Evolutionary conservation across 2,329 filamentous ascomycete genomes (phyloP).

Genomic region (Diaporthe aspalathi): DNA sequence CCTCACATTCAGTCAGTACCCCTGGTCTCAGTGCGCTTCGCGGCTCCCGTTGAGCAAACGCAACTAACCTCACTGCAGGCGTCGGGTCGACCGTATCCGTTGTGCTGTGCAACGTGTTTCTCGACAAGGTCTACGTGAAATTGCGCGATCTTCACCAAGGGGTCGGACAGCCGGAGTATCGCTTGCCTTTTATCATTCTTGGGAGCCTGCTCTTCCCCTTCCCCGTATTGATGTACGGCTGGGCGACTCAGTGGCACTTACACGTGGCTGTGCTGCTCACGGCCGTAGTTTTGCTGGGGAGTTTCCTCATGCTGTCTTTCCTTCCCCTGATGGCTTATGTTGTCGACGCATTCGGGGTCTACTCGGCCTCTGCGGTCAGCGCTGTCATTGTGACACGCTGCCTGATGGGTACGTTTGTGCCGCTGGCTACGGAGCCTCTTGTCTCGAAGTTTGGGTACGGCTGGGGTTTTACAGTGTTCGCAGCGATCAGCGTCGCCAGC

Average conservation of each 20-base stretch:
- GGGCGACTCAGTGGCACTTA: constrained; percentile 57
- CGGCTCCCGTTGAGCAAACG: background rate
- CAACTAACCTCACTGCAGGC: constrained; percentile 49
- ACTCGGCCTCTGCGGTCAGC: constrained; percentile 68
- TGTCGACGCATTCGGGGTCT: constrained; percentile 67
- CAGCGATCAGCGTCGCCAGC: constrained; percentile 53
- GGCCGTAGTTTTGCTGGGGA: constrained; percentile 57
- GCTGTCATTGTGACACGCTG: constrained; percentile 66
- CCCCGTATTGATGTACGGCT: constrained; percentile 61
- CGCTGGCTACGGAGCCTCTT: constrained; percentile 61
- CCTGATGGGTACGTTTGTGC: constrained; percentile 67
- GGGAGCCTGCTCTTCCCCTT: constrained; percentile 60
- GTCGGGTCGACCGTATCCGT: constrained; percentile 61
- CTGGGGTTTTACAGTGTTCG: constrained; percentile 61
- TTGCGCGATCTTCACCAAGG: constrained; percentile 55
- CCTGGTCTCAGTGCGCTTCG: too few relatives aligned
- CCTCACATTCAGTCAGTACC: constrained; percentile 61
- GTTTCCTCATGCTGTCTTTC: constrained; percentile 57
- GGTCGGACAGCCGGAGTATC: constrained; percentile 62
- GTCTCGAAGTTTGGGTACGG: constrained; percentile 62
- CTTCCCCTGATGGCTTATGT: constrained; percentile 66
- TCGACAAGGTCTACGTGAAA: constrained; percentile 65
- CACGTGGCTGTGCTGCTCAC: constrained; percentile 58
- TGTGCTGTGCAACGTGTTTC: constrained; percentile 59
- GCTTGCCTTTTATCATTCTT: constrained; percentile 63